Percentiles rank a stretch among this genome's conserved stretches.
Conservation (phyloP, 2,329 filamentous ascomycete species). For the Fusarium palustre region DNA sequence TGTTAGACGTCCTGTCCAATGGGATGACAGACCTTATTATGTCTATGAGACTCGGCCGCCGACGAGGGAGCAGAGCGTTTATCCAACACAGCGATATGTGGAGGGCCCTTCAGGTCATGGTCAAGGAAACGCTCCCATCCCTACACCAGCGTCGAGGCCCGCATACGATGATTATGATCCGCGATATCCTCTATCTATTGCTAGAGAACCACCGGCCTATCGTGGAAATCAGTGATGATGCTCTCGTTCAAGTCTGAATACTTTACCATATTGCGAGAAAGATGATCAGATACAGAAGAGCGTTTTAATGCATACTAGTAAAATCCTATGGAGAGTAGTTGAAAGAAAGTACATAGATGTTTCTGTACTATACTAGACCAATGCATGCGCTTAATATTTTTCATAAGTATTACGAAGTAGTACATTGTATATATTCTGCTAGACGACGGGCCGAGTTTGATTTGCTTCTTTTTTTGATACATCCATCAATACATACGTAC, state of each 20-base stretch:
- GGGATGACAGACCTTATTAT: conserved; percentile 46
- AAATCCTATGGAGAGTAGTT: neutral
- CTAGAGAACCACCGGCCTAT: conserved; percentile 6
- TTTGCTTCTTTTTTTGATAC: conserved; percentile 38
- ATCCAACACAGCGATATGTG: conserved; percentile 16
- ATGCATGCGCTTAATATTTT: neutral
- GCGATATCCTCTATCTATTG: conserved; percentile 50
- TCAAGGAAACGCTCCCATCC: conserved; percentile 6
- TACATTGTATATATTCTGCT: conserved; percentile 47
- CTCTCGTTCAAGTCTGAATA: neutral
- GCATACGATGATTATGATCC: conserved; percentile 60
- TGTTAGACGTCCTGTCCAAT: conserved; percentile 56
- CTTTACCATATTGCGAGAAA: neutral
- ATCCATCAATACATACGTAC: conserved; percentile 42
- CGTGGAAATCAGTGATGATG: conserved; percentile 8
- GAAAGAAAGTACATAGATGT: neutral
- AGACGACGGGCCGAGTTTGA: conserved; percentile 47
- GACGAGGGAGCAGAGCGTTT: conserved; percentile 18
- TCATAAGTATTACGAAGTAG: conserved; percentile 12
- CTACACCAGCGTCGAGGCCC: neutral
- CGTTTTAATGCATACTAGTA: neutral
- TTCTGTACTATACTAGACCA: neutral
- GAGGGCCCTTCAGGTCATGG: conserved; percentile 12
- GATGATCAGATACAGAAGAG: neutral
- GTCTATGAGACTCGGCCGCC: conserved; percentile 37